These are phyloP conservation scores for Talaromyces thailandensis DNA, from an alignment of 495 filamentous ascomycete species.

Conservation along the genomic window DNA sequence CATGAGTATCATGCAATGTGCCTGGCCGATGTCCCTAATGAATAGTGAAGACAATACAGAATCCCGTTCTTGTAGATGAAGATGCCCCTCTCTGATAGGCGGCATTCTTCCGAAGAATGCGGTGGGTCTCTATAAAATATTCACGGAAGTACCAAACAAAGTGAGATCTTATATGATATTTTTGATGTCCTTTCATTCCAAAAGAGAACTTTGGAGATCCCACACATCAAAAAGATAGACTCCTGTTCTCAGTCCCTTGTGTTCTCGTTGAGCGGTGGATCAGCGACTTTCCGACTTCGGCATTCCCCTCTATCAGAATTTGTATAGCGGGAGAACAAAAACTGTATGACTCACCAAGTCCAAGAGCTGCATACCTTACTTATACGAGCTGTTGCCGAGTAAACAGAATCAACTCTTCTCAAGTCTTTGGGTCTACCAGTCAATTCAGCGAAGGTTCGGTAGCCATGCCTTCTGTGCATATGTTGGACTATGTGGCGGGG, in stretches of 20 bases:
- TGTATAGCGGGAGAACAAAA: not conserved
- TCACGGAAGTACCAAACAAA: not conserved
- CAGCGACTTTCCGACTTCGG: not conserved
- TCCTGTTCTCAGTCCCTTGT: not conserved
- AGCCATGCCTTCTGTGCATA: conserved; percentile 79
- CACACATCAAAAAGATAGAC: not conserved
- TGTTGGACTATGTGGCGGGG: conserved; percentile 80
- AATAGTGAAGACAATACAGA: not conserved
- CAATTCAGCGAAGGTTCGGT: not conserved
- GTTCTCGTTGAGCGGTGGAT: not conserved
- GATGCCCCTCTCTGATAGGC: conserved; percentile 2
- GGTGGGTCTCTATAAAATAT: conserved; percentile 4
- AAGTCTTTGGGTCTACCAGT: conserved; percentile 8
- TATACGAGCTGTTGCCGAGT: not conserved
- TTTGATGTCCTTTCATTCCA: not conserved
- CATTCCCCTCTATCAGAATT: not conserved
- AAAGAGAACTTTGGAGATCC: not conserved
- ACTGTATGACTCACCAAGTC: conserved; percentile 19
- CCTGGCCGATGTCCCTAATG: not conserved
- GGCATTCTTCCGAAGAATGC: not conserved
- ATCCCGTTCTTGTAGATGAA: not conserved
- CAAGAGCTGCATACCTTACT: conserved; percentile 13
- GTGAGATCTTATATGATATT: not conserved
- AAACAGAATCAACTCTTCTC: not conserved
- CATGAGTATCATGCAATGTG: not conserved